Evolutionary conservation across 768 basidiomycete genomes (phyloP), one percentile per base, ranked within the genome.

Genomic region (Trametes gibbosa): DNA sequence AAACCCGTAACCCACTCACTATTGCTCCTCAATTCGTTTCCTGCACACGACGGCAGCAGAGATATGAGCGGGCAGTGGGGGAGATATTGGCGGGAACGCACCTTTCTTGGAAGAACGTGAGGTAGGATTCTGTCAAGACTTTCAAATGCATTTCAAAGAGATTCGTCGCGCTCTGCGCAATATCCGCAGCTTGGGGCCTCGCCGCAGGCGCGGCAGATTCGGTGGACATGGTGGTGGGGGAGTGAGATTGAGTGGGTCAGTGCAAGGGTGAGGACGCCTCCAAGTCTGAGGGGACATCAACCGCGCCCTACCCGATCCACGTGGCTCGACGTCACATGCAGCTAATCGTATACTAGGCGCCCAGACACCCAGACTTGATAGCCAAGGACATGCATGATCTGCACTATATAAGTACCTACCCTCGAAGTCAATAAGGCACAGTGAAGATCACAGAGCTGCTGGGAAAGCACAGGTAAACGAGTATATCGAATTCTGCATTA

Each of bases 81-180:
- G 49, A 56, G 46, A 29, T 58, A 58, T 45, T 59, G 19, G 45
- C 23, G 16, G 7, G 16, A 50, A 54, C 42, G 65, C 78, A 89
- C 92, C 93, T 81, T 77, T 95, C 93, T 72, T 85, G 83, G 74
- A 95, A 94, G 77, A 95, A 95, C 57, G 69, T 76, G 58, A 95
- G 79, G 71, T 92, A 93, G 3, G 88, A 89, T 65, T 94, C 88
- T 41, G 80, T 81, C 62, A 91, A 71, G 63, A 84, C 76, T 59
- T 77, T 82, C 35, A 93, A 83, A 64, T 92, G 84, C 40, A 79
- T 68, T 52, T 93, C 91, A 65, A 91, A 92, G 54, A 87, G 74
- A 1, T 85, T 81, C 32, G 90, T 72, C 3, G 89, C 88, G 50
- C 60, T 61, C 21, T 58, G 58, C 27, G 64, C 58, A 7, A 63